These are phyloP conservation scores for Phaeosphaeriaceae sp. DNA, from an alignment of 2,329 filamentous ascomycete genomes.

Conservation along the genomic window DNA sequence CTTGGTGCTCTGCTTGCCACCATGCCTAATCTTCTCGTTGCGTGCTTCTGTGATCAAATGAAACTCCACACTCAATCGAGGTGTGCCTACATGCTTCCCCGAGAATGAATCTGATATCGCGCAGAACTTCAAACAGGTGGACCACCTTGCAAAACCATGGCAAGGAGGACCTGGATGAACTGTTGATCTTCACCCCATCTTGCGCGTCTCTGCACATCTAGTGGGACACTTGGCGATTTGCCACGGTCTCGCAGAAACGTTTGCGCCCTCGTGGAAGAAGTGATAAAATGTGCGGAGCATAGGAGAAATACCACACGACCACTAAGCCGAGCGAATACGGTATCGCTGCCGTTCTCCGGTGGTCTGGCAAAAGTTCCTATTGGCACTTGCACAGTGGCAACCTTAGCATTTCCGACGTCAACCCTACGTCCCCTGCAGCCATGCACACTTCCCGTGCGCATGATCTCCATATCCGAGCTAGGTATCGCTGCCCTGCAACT, in stretches of 20 bases:
- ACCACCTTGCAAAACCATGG: not conserved
- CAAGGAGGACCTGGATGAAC: not conserved
- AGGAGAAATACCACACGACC: not conserved
- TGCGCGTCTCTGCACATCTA: not conserved
- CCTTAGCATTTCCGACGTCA: not conserved
- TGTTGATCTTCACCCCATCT: not conserved
- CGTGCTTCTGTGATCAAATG: conserved; percentile 9
- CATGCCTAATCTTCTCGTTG: conserved; percentile 6
- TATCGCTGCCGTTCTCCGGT: not conserved
- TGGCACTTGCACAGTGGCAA: not conserved
- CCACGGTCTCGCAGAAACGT: not conserved
- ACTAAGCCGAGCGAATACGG: not conserved
- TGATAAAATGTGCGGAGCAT: not conserved
- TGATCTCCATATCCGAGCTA: conserved; percentile 13
- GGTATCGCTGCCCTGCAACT: conserved; percentile 15
- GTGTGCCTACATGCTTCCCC: not conserved
- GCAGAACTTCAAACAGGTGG: not conserved
- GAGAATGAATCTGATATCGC: not conserved
- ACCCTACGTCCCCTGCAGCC: not conserved
- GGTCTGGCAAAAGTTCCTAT: not conserved
- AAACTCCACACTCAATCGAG: not conserved
- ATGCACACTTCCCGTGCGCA: conserved; percentile 14
- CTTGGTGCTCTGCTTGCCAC: conserved; percentile 4
- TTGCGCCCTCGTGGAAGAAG: not conserved
- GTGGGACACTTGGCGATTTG: not conserved